Evolutionary conservation across 768 basidiomycete species (phyloP), one percentile per base, ranked within the genome.

Genomic region (Auriscalpium microsporum): DNA sequence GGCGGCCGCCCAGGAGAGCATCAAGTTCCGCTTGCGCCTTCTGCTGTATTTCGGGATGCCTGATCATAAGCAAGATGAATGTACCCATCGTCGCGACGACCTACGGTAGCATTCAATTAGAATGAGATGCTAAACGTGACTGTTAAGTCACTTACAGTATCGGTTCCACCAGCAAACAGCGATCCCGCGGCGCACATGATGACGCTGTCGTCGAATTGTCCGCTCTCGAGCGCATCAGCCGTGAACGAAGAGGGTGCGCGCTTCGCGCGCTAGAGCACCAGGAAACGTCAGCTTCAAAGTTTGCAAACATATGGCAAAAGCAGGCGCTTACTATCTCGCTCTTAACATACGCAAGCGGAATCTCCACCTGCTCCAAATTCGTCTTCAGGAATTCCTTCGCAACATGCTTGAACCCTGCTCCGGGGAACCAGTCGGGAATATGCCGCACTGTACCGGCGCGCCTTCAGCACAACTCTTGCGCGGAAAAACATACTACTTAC

Each of bases 1-100:
- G 53, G 38, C 38, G 33, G 10, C 13, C 1, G 7, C 66, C 66
- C 8, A 67, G 44, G 5, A 65, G 57, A 9, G 50, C 38, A 36
- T 65, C 66, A 13, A 67, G 46, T 42, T 67, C 66, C 36, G 52
- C 58, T 35, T 64, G 65, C 23, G 66, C 66, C 52, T 59, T 58
- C 14, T 28, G 35, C 46, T 63, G 64, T 10, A 58, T 60, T 4
- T 63, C 62, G n/a, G 65, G 66, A 45, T 57, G 50, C 28, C 57
- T 52, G 23, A 58, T 53, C 61, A 60, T 62, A 19, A 56, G 53
- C 33, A 64, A 53, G 23, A 62, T 17, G 53, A 64, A 64, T 10
- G 58, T 54, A 19, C 46, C 48, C 3, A 57, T 17, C 10, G 60
- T 56, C n/a, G 58, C 47, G 19, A 53, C 52, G 9, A 60, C 53